Base-by-base conservation (phyloP, 371 early-diverging fungal genomes). In the Syncephalis fuscata region DNA sequence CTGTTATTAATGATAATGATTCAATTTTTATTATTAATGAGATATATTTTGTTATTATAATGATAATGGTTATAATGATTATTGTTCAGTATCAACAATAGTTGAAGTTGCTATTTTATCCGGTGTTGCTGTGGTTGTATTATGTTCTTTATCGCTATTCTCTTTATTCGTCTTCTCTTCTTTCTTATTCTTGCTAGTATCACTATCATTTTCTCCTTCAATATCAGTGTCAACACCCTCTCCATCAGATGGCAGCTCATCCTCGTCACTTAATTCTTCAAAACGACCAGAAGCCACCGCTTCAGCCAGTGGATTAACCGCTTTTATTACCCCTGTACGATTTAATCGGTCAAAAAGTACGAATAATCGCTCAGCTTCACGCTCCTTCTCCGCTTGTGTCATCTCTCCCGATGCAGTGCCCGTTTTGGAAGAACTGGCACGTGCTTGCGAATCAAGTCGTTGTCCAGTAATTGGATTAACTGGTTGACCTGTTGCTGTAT, bases 361-460 rank as follows among this genome's bases (percentile, higher is more conserved):
- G 66, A 93, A 80, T 55, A 96, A 53, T 23, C 74, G 70, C 60
- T 92, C 90, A 1, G 93, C 91, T 58, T 96, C 97, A 21, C 77
- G 63, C 58, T 93, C 92, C 62, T 91, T 91, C 58, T 96, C 94
- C 60, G 91, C 95, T 23, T 90, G 90, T 11, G 92, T 93, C 92
- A 96, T 88, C 10, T 75, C 71, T 3, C n/a, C n/a, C n/a, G n/a
- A n/a, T n/a, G 70, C 70, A 47, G 79, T 58, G 20, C 68, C 71
- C 8, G 67, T 66, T 4, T 64, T 11, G 62, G 32, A 54, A 49
- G 41, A 41, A 5, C 8, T 49, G 15, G 68, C 64, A 50, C 70
- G 74, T 23, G 64, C 58, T 17, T 76, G 72, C 17, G 60, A 48
- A 19, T 65, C 65, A 23, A 60, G 54, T 42, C 69, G 76, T 21